A percentile compares a stretch with the other conserved stretches of the same genome.
Evolutionary conservation across 192 early-diverging fungal genomes (phyloP).

Genomic region (Coemansia sp.): DNA sequence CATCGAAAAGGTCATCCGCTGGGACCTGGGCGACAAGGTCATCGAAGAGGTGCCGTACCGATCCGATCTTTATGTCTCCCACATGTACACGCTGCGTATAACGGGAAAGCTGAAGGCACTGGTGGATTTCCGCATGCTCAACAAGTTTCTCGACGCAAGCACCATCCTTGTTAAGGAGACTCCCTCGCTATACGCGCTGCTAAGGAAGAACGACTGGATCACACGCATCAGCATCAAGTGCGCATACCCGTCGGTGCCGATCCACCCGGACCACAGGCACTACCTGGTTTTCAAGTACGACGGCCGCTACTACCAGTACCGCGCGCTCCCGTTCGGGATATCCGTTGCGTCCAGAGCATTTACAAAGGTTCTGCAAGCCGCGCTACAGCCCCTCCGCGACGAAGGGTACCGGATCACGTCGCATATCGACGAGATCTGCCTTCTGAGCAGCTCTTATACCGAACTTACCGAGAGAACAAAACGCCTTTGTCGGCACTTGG

Average conservation of each 20-base stretch:
- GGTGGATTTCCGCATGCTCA: constrained; percentile 46
- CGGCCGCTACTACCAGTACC: constrained; percentile 52
- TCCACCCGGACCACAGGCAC: constrained; percentile 39
- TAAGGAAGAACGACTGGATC: constrained; percentile 37
- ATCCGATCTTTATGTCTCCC: constrained; percentile 40
- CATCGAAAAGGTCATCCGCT: constrained; percentile 50
- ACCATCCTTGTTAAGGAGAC: constrained; percentile 24
- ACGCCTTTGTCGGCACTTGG: constrained; percentile 41
- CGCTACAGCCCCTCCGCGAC: constrained; percentile 38
- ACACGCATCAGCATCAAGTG: constrained; percentile 51
- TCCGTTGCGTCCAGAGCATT: constrained; percentile 50
- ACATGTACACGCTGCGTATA: constrained; percentile 50
- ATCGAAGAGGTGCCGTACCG: constrained; percentile 43
- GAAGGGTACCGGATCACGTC: constrained; percentile 44
- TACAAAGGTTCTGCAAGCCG: constrained; percentile 47
- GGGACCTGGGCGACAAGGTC: constrained; percentile 50
- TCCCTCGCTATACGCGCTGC: constrained; percentile 36
- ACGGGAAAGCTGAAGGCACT: constrained; percentile 41
- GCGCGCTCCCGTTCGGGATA: constrained; percentile 49
- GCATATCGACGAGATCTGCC: constrained; percentile 51
- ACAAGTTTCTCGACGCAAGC: constrained; percentile 43
- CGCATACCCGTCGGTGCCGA: constrained; percentile 51
- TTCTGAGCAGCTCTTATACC: constrained; percentile 26
- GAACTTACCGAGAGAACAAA: constrained; percentile 34
- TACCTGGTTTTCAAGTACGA: constrained; percentile 51